Base-by-base conservation (phyloP, 2,329 filamentous ascomycete species). In the Fusarium aywerte region DNA sequence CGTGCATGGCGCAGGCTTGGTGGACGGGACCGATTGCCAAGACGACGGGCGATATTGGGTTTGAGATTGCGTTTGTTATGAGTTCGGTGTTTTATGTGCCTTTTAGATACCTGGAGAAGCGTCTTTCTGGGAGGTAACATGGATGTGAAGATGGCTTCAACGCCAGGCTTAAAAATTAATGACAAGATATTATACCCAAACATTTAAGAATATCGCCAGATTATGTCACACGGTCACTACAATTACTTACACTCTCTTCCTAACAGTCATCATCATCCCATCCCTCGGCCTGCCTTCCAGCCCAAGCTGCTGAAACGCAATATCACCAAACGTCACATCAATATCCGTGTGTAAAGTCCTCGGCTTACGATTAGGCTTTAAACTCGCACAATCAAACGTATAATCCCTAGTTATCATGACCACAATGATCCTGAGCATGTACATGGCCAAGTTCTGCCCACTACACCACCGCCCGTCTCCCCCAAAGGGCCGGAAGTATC, bases 31-130 rank as follows among this genome's bases (percentile, higher is more conserved):
- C 87, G 0, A 85, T 90, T 67, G 87, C 87, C 1, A 76, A 81
- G 75, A 82, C 70, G 33, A 88, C 87, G 12, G 88, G 88, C 0
- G 88, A 90, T 65, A 85, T 90, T 73, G 89, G 88, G 0, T 89
- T 90, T 58, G 88, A 90, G 78, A 77, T 88, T 74, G 87, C 87
- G 0, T 84, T 90, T 70, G 80, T 81, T 27, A 73, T 86, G 56
- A 84, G 82, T 13, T 80, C 75, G 2, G 12, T 85, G 31, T 74
- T 80, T 25, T 87, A 85, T 54, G 48, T 84, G 3, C 82, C 83
- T 4, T 73, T 86, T 13, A 76, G 84, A 8, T 80, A 77, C 70
- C 48, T 80, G 0, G 84, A 86, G 75, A 81, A 78, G 62, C 77
- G 75, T 44, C 40, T 75, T 27, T 70, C 70, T 13, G 73, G 71